Evolutionary conservation across 352 stramenopile genomes (phyloP).

Genomic region (Pythium guiyangense): DNA sequence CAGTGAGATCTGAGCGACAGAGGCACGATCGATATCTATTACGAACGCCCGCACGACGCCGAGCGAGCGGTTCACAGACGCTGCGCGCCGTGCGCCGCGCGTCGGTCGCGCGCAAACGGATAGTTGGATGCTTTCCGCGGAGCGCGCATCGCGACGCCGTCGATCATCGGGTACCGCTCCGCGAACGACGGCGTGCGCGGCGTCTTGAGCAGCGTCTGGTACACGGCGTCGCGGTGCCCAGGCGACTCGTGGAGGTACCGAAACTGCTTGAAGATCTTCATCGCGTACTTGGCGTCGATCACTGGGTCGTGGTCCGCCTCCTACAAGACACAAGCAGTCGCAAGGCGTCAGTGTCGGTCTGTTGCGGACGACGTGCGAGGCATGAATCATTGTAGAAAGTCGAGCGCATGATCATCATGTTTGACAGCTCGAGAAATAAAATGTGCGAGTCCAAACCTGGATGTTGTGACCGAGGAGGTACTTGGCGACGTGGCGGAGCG

Average conservation of each 20-base stretch:
- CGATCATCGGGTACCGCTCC: conserved; percentile 74
- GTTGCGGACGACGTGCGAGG: no score
- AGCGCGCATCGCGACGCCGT: conserved; percentile 75
- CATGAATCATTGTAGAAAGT: no score
- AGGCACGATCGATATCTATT: conserved; percentile 12
- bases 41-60: not conserved
- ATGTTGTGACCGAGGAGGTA: conserved; percentile 79
- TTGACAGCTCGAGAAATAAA: not conserved
- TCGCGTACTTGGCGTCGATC: conserved; percentile 84
- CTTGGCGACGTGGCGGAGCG: conserved; percentile 77
- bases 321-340: conserved; percentile 10
- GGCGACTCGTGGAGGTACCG: conserved; percentile 76
- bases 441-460: conserved; percentile 26
- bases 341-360: not conserved
- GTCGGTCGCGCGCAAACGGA: conserved; percentile 23
- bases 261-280: conserved; percentile 88
- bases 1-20: conserved; percentile 42
- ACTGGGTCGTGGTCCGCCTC: conserved; percentile 82
- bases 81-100: not conserved
- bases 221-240: conserved; percentile 66
- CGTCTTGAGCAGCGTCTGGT: conserved; percentile 79
- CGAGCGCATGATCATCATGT: not conserved
- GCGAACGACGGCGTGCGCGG: conserved; percentile 82
- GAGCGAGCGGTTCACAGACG: conserved; percentile 4
- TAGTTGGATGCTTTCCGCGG: conserved; percentile 54